phyloP scores from a whole-genome alignment of 2,329 filamentous ascomycete species.

The Xenoacremonium recifei region DNA sequence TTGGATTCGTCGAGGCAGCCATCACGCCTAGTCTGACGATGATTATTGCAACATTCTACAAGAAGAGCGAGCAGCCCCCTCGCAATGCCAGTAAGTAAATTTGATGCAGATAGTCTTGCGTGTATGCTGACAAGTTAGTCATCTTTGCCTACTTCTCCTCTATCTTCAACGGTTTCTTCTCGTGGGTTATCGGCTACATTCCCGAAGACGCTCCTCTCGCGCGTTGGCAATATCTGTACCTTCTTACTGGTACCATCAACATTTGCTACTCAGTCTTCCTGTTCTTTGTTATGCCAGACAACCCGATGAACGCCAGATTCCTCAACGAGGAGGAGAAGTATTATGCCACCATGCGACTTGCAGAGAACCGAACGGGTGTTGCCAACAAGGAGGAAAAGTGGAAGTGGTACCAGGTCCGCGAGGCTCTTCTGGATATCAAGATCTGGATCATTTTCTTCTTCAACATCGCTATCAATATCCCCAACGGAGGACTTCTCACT shows the following conservation, averaged over 20 bases:
- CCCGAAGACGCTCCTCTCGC: slow-evolving; percentile 20
- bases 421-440: slow-evolving; percentile 51
- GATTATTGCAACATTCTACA: slow-evolving; percentile 11
- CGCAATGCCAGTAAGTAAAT: slow-evolving; percentile 14
- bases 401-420: slow-evolving; percentile 45
- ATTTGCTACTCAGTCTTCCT: slow-evolving; percentile 3
- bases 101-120: background rate
- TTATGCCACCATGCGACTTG: slow-evolving; percentile 2
- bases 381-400: slow-evolving; percentile 38
- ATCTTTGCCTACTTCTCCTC: slow-evolving; percentile 16
- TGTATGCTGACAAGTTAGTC: slow-evolving; percentile 2
- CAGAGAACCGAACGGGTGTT: slow-evolving; percentile 12
- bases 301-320: slow-evolving; percentile 5
- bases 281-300: slow-evolving; percentile 2
- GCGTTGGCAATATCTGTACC: slow-evolving; percentile 22
- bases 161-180: slow-evolving; percentile 29
- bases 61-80: slow-evolving; percentile 13
- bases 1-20: slow-evolving; percentile 13
- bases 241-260: slow-evolving; percentile 16
- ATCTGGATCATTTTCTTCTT: slow-evolving; percentile 53
- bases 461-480: slow-evolving; percentile 48
- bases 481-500: slow-evolving; percentile 46
- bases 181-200: slow-evolving; percentile 33
- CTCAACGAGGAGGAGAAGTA: slow-evolving; percentile 3
- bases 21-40: slow-evolving; percentile 12